Evolutionary conservation across 1,284 basidiomycete species (phyloP).

Genomic region (Stygiomarasmius scandens): DNA sequence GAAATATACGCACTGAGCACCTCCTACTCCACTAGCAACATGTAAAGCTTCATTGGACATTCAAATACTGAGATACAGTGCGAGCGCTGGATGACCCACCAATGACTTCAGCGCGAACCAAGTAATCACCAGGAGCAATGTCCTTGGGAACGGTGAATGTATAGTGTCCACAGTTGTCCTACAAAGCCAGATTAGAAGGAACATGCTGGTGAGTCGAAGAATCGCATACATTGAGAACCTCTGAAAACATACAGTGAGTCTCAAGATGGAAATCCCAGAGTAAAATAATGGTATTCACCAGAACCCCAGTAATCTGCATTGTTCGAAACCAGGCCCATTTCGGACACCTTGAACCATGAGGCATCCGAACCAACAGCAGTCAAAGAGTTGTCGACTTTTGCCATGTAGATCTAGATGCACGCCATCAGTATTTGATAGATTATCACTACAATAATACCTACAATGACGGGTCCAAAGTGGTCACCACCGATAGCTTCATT

Average conservation of each 20-base stretch:
- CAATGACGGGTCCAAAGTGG: slow-evolving; percentile 50
- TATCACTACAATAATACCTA: slow-evolving; percentile 11
- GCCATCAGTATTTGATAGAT: too few species aligned
- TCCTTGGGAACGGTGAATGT: slow-evolving; percentile 49
- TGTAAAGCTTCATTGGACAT: slow-evolving; percentile 40
- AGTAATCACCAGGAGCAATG: slow-evolving; percentile 52
- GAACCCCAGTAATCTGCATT: slow-evolving; percentile 51
- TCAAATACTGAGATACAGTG: too few species aligned
- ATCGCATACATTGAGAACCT: slow-evolving; percentile 37
- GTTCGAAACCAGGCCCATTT: slow-evolving; percentile 49
- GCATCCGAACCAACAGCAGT: slow-evolving; percentile 45
- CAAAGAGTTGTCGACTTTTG: slow-evolving; percentile 47
- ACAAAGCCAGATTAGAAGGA: slow-evolving; percentile 7
- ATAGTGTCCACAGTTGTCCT: slow-evolving; percentile 56
- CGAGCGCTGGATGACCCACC: slow-evolving; percentile 29
- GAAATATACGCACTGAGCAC: slow-evolving; percentile 41
- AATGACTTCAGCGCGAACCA: slow-evolving; percentile 56
- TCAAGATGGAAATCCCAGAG: not conserved
- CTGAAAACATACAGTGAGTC: slow-evolving; percentile 16
- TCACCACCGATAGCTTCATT: slow-evolving; percentile 52
- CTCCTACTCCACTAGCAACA: slow-evolving; percentile 43
- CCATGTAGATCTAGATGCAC: slow-evolving; percentile 52
- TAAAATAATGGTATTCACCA: slow-evolving; percentile 18
- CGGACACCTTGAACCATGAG: slow-evolving; percentile 55
- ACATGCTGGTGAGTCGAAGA: not conserved